These are phyloP conservation scores for Dioscorea cayenensis DNA, from an alignment of 116 monocot genomes.

Conservation along the genomic window DNA sequence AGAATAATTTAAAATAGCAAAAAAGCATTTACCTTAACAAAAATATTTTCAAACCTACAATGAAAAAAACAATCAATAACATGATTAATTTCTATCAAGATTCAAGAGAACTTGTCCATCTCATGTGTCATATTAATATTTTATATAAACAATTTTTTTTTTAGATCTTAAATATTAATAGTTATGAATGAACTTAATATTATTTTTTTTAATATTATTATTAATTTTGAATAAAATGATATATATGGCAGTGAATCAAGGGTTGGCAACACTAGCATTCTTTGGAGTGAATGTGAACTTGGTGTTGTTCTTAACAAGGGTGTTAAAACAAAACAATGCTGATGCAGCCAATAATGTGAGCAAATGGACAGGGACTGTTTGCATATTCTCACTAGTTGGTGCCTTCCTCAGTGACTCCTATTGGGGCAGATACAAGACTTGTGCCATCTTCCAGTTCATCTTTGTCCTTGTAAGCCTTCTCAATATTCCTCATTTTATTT, in stretches of 20 bases:
- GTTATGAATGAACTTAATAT: no score
- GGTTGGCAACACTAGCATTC: slow-evolving; percentile 66
- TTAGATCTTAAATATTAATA: no score
- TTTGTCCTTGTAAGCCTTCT: slow-evolving; percentile 54
- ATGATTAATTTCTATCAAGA: no score
- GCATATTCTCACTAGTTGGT: slow-evolving; percentile 71
- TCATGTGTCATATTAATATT: no score
- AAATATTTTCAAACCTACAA: no score
- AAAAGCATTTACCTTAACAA: no score
- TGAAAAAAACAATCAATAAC: no score
- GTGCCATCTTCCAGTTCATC: slow-evolving; percentile 66
- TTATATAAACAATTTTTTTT: no score
- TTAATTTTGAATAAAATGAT: background rate
- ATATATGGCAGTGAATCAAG: slow-evolving; percentile 47
- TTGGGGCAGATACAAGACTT: slow-evolving; percentile 77
- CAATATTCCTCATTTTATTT: background rate
- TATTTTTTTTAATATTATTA: no score
- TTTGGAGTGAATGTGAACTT: slow-evolving; percentile 71
- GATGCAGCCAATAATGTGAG: slow-evolving; percentile 74
- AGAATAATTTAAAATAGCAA: no score
- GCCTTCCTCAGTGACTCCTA: slow-evolving; percentile 83
- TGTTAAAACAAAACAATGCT: slow-evolving; percentile 53
- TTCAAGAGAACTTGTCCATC: no score
- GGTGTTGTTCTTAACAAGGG: slow-evolving; percentile 73
- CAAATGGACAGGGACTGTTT: slow-evolving; percentile 77